Evolutionary conservation across 2,329 filamentous ascomycete species (phyloP), one percentile per base, ranked within the genome.

Genomic region (Fusarium clavum): DNA sequence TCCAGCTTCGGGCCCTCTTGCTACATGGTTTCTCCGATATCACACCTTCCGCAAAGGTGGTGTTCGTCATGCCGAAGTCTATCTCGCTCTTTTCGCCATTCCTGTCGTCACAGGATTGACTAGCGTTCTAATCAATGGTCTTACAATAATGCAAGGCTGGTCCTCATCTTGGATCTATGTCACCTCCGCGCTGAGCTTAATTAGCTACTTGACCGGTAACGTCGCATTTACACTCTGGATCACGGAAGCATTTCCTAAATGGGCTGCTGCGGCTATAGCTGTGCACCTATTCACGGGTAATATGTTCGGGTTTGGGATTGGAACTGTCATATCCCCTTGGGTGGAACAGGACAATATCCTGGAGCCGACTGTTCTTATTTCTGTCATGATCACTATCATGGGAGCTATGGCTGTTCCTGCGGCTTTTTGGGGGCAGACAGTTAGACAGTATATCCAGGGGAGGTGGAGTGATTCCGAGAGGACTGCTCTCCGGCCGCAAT

Each of bases 181-280:
- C 16, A 32, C 65, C 0, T 72, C 69, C 2, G 41, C 43, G 1
- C 16, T 72, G 0, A 70, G 69, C 16, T 52, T 72, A 7, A 58
- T 71, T 1, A 72, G 69, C 13, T 71, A 57, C 6, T 29, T 71
- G 0, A 70, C 69, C 0, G 69, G 69, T 0, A 70, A 64, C 10
- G 65, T 71, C 8, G 69, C 69, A 1, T 72, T 71, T 22, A 72
- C 54, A 3, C 27, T 71, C 3, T 71, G 69, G 69, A 71, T 70
- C 6, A 71, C 69, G 1, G 69, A 71, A n/a, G 69, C 69, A 0
- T 70, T 71, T 9, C 69, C 69, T 0, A 58, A 49, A 24, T 71
- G 69, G 69, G 69, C 69, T 0, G 69, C 57, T 0, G 69, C 69
- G 0, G 69, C 69, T 4, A 12, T 70, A 4, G 57, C 65, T 5